Evolutionary conservation across 345 rosid genomes (phyloP), one percentile per base, ranked within the genome.

Genomic region (Jatropha curcas): DNA sequence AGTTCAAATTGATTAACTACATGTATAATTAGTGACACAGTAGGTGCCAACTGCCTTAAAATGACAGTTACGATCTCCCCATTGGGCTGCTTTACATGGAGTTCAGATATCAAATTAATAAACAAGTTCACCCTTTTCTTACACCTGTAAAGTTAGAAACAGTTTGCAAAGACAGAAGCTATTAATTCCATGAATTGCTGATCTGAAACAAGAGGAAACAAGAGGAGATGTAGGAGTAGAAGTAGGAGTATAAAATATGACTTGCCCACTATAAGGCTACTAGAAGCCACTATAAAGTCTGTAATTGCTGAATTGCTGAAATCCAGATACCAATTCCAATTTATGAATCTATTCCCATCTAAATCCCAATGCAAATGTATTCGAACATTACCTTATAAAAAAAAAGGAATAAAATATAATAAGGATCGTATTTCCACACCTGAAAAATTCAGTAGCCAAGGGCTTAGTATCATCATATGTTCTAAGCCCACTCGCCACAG

Each of bases 391-490:
- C 27, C 56, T n/a, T 8, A n/a, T 22, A n/a, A n/a, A 24, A 22
- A 55, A 9, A 3, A 55, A 1, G 24, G 3, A 9, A 22, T 11
- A 5, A 39, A 5, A 5, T 39, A 39, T 1, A 39, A 39, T 39
- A 39, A 39, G 52, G 52, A 61, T 14, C 41, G 7, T 16, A 19
- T 28, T 60, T 60, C n/a, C 43, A 3, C 7, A 88, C 90, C 90
- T 82, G 84, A 88, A 86, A 59, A 88, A 0, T 73, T 89, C 95
- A 0, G 90, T 86, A 63, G 85, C 75, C 34, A 78, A 59, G 27
- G 95, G 88, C 93, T 82, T 85, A 66, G 86, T 48, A 75, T 88
- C 89, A 16, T 68, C 86, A 73, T 85, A 86, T 24, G 70, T 76
- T 75, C 76, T 79, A 33, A 85, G 78, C 46, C 89, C 92, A 79